Base-by-base conservation (phyloP, 2,329 filamentous ascomycete genomes). In the Aspergillus oerlinghausenensis region DNA sequence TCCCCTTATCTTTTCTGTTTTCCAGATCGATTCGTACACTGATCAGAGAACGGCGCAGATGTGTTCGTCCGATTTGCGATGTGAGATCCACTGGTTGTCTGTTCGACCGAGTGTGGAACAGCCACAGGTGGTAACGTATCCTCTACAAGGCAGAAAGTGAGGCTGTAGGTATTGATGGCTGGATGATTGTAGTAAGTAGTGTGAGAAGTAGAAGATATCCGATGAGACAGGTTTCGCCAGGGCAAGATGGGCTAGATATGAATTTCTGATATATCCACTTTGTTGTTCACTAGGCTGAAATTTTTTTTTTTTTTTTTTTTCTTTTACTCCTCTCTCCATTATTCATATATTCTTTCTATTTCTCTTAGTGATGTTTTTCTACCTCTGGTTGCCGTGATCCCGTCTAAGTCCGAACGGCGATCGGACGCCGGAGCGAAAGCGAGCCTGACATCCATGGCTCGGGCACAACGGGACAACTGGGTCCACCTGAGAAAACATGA, bases 231-330 rank as follows among this genome's bases (percentile, higher is more conserved):
- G 14, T 38, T 52, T 29, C 48, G 45, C 35, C 51, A 50, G 48
- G 32, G 38, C 49, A 45, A 53, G 51, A 47, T 54, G 45, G 55
- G 60, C 57, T 29, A 45, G 29, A 51, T 55, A 49, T 50, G 43
- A 53, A 25, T 26, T 47, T 60, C 54, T 63, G 63, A 65, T 65
- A 65, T 65, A 65, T 63, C 63, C 63, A 60, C 57, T 60, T 57
- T 49, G 38, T 32, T 53, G 45, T 52, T 50, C 42, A 43, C 19
- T 53, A 55, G 50, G 50, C 52, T 57, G 42, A 49, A 28, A 43
- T 48, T 53, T 58, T 60, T 51, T 57, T 19, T 47, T 51, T 55
- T 53, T 49, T 53, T 58, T 60, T 51, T 57, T 19, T 47, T 51
- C 54, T 53, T 49, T 54, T 38, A 49, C 51, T 47, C 52, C 17